Evolutionary conservation across 345 rosid genomes (phyloP).

Genomic region (Psidium guajava): DNA sequence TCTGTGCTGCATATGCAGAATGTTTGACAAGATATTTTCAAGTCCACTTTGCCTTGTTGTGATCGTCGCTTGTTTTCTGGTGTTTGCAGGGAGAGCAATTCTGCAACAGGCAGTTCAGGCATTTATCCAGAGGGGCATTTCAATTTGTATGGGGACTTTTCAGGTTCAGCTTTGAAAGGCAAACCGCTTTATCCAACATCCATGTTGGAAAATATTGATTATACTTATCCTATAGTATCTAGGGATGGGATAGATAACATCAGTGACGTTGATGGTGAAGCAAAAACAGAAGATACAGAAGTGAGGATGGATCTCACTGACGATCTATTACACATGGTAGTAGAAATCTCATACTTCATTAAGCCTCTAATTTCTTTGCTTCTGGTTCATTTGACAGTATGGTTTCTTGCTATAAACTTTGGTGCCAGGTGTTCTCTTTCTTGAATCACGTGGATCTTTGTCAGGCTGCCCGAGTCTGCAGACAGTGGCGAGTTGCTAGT

Average conservation of each 20-base stretch:
- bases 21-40: neutral
- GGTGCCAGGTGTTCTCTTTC: conserved; percentile 78
- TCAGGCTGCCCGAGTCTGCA: conserved; percentile 84
- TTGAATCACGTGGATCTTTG: conserved; percentile 69
- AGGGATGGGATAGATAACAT: conserved; percentile 28
- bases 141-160: conserved; percentile 19
- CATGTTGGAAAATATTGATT: conserved; percentile 39
- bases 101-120: conserved; percentile 12
- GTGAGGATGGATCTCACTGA: conserved; percentile 89
- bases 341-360: neutral
- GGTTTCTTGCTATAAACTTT: neutral
- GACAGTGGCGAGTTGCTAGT: conserved; percentile 91
- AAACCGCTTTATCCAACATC: conserved; percentile 49
- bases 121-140: conserved; percentile 1
- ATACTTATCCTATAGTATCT: conserved; percentile 24
- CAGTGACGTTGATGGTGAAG: conserved; percentile 28
- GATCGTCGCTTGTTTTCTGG: neutral
- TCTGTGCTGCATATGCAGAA: neutral
- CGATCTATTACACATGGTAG: conserved; percentile 89
- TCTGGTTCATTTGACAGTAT: neutral
- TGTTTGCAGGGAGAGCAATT: conserved; percentile 27
- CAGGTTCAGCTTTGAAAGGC: conserved; percentile 19
- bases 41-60: neutral
- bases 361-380: neutral
- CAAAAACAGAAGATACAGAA: conserved; percentile 43